These are phyloP conservation scores for Fonsecaea multimorphosa DNA, from an alignment of 2,329 filamentous ascomycete genomes.

Conservation along the genomic window DNA sequence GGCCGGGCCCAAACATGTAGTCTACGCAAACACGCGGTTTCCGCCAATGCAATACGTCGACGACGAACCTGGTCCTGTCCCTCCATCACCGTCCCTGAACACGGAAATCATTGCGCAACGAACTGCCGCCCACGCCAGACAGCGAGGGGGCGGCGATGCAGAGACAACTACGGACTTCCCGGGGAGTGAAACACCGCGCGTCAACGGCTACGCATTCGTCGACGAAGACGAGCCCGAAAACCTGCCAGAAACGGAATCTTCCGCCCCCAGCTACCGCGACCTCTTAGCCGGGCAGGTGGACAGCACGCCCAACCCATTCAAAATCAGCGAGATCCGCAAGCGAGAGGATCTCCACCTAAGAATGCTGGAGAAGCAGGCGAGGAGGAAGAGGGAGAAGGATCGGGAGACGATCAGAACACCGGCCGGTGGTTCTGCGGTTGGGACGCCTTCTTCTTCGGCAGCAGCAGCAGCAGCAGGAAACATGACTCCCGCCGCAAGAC, in stretches of 20 bases:
- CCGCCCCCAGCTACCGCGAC: conserved; percentile 54
- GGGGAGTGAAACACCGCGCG: conserved; percentile 80
- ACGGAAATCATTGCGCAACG: conserved; percentile 64
- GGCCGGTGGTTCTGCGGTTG: not conserved
- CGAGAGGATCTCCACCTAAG: conserved; percentile 82
- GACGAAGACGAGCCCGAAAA: conserved; percentile 69
- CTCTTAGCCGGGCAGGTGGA: conserved; percentile 48
- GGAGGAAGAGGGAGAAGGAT: conserved; percentile 35
- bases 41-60: conserved; percentile 52
- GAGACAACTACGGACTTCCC: conserved; percentile 59
- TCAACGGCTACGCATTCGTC: conserved; percentile 94
- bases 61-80: conserved; percentile 53
- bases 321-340: conserved; percentile 73
- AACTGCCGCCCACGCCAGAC: conserved; percentile 80
- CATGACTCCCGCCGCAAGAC: conserved; percentile 54
- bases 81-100: conserved; percentile 81
- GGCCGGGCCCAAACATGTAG: conserved; percentile 76
- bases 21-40: conserved; percentile 83
- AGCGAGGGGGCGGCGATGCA: conserved; percentile 58
- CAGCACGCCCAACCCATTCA: conserved; percentile 75
- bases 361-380: conserved; percentile 73
- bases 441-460: not conserved
- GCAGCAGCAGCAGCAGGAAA: conserved; percentile 40
- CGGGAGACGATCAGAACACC: conserved; percentile 27
- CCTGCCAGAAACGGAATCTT: conserved; percentile 54